Conservation (phyloP, 208 protist species). For the Leishmania amazonensis region DNA sequence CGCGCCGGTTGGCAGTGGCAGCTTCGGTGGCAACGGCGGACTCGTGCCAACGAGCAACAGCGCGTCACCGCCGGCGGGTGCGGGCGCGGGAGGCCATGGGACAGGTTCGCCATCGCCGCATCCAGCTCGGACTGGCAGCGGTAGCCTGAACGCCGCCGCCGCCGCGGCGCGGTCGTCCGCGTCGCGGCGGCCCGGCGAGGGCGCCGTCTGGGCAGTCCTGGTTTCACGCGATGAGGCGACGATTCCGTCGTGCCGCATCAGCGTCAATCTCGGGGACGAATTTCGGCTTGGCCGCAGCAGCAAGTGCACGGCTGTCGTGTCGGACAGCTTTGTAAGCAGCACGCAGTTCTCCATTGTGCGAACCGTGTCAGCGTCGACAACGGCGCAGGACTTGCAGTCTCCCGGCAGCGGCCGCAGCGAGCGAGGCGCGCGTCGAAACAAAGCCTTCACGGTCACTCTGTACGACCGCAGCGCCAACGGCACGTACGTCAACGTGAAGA, state of each 20-base stretch:
- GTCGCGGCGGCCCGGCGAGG: constrained; percentile 17
- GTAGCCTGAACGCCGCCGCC: background rate
- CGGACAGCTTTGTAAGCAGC: constrained; percentile 84
- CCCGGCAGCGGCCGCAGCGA: constrained; percentile 29
- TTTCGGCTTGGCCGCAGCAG: constrained; percentile 88
- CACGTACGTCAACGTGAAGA: constrained; percentile 90
- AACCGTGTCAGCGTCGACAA: constrained; percentile 22
- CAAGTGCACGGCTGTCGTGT: constrained; percentile 71
- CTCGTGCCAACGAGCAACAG: constrained; percentile 28
- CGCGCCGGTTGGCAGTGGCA: background rate
- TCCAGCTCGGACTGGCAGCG: constrained; percentile 16
- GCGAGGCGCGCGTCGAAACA: constrained; percentile 18
- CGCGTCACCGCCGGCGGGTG: background rate
- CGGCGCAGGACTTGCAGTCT: constrained; percentile 19
- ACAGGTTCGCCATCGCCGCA: constrained; percentile 26
- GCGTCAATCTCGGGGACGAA: constrained; percentile 44
- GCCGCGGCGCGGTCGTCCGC: constrained; percentile 5
- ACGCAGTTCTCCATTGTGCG: constrained; percentile 83
- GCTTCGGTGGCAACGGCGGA: background rate
- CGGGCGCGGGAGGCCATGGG: background rate
- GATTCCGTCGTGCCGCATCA: constrained; percentile 72
- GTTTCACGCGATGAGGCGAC: constrained; percentile 75
- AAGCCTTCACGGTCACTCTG: constrained; percentile 44
- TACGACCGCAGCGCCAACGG: constrained; percentile 84
- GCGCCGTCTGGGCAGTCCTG: constrained; percentile 72